Percentiles rank a stretch among this genome's conserved stretches.
Evolutionary conservation across 2,329 filamentous ascomycete genomes (phyloP).

Genomic region (Apiospora saccharicola): DNA sequence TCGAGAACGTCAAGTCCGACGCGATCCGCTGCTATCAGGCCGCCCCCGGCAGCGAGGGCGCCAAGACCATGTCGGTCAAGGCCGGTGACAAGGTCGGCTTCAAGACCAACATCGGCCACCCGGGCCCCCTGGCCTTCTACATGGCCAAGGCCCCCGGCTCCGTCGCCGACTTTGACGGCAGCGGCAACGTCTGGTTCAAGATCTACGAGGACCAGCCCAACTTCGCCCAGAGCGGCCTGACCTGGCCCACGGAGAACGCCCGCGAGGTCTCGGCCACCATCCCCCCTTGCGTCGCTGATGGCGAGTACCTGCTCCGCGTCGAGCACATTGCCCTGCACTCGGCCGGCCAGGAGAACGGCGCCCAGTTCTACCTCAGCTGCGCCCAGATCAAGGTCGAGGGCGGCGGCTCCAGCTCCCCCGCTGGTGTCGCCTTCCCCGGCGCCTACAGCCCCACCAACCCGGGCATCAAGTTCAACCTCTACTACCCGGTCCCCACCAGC

Average conservation of each 20-base stretch:
- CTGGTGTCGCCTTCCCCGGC: slow-evolving; percentile 43
- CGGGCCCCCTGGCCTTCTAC: slow-evolving; percentile 49
- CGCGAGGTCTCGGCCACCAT: slow-evolving; percentile 47
- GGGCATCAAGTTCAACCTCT: slow-evolving; percentile 44
- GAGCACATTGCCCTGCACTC: slow-evolving; percentile 58
- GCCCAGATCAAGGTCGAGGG: slow-evolving; percentile 44
- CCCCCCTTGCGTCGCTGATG: slow-evolving; percentile 52
- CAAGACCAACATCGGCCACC: slow-evolving; percentile 53
- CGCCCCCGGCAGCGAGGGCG: slow-evolving; percentile 41
- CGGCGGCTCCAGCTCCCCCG: slow-evolving; percentile 35
- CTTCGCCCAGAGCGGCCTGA: slow-evolving; percentile 44
- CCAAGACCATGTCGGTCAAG: slow-evolving; percentile 50
- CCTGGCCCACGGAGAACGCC: slow-evolving; percentile 48
- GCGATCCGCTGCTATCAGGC: slow-evolving; percentile 35
- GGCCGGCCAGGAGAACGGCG: slow-evolving; percentile 49
- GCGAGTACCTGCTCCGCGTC: slow-evolving; percentile 57
- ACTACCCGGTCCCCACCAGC: slow-evolving; percentile 39
- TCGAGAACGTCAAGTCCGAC: slow-evolving; percentile 43
- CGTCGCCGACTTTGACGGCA: slow-evolving; percentile 49
- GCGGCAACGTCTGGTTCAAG: slow-evolving; percentile 52
- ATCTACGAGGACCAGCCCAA: slow-evolving; percentile 52
- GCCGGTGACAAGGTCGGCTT: slow-evolving; percentile 49
- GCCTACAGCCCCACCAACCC: slow-evolving; percentile 48
- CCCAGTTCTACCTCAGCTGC: slow-evolving; percentile 56
- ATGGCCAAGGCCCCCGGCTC: slow-evolving; percentile 48